Evolutionary conservation across 345 rosid species (phyloP).

Genomic region (Citrus mangshanensis): DNA sequence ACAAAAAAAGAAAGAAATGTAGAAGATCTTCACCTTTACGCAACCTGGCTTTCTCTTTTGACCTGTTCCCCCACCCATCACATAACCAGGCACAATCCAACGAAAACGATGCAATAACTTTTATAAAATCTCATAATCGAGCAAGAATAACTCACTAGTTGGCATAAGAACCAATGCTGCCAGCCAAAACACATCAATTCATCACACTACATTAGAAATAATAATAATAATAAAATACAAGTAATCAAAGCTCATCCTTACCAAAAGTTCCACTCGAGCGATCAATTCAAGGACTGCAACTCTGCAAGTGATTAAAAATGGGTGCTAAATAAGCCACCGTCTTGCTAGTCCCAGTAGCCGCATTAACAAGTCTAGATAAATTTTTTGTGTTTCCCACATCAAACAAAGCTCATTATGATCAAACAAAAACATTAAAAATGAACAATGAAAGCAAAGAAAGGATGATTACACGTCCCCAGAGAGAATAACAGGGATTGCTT

Average conservation of each 20-base stretch:
- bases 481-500: slow-evolving; percentile 88
- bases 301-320: slow-evolving; percentile 73
- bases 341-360: slow-evolving; percentile 93
- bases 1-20: not conserved
- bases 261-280: slow-evolving; percentile 87
- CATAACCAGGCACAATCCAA: slow-evolving; percentile 97
- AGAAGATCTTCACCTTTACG: slow-evolving; percentile 66
- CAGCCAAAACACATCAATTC: slow-evolving; percentile 17
- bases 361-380: slow-evolving; percentile 79
- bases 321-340: slow-evolving; percentile 94
- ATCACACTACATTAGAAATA: not conserved
- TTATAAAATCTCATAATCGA: slow-evolving; percentile 84
- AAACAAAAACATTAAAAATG: not conserved
- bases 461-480: slow-evolving; percentile 91
- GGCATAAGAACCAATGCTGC: slow-evolving; percentile 97
- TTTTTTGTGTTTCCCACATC: not conserved
- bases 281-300: slow-evolving; percentile 52
- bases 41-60: slow-evolving; percentile 92
- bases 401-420: not conserved
- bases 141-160: slow-evolving; percentile 87
- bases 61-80: slow-evolving; percentile 93
- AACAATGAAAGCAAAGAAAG: not conserved
- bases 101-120: slow-evolving; percentile 81
- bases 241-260: slow-evolving; percentile 18
- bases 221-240: too few species aligned